These are phyloP conservation scores for Ophiostoma australiae DNA, from an alignment of 2,329 filamentous ascomycete genomes.

Conservation along the genomic window DNA sequence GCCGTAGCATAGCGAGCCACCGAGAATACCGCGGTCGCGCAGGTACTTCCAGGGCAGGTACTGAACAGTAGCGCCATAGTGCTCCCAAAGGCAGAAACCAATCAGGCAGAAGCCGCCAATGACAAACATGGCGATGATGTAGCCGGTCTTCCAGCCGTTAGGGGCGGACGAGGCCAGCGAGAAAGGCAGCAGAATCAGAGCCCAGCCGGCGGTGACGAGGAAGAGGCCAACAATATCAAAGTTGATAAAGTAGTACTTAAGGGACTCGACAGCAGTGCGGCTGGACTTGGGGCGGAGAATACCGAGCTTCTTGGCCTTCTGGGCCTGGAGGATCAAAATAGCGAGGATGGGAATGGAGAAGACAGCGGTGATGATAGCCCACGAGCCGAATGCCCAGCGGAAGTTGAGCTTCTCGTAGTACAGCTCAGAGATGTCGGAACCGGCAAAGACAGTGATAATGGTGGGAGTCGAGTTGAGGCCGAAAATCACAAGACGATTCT, in stretches of 20 bases:
- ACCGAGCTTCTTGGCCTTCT: conserved; percentile 53
- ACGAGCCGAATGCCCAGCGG: conserved; percentile 65
- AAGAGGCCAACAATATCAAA: conserved; percentile 63
- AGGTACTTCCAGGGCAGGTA: conserved; percentile 43
- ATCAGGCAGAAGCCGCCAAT: conserved; percentile 37
- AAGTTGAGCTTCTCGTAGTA: conserved; percentile 51
- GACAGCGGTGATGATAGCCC: conserved; percentile 57
- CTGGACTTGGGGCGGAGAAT: conserved; percentile 41
- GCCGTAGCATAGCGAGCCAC: conserved; percentile 19
- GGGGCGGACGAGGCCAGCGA: conserved; percentile 46
- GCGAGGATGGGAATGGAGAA: conserved; percentile 53
- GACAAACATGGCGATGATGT: conserved; percentile 41
- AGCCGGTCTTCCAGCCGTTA: conserved; percentile 39
- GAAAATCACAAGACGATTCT: conserved; percentile 60
- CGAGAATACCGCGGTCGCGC: conserved; percentile 43
- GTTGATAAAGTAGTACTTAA: conserved; percentile 52
- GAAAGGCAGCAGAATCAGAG: conserved; percentile 63
- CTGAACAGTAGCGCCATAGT: conserved; percentile 36
- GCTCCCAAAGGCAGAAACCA: conserved; percentile 39
- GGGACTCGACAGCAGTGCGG: conserved; percentile 43
- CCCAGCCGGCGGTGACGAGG: conserved; percentile 55
- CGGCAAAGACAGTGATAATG: conserved; percentile 59
- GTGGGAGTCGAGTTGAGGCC: conserved; percentile 62
- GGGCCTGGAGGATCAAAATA: conserved; percentile 54
- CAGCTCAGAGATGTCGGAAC: conserved; percentile 50